Conservation (phyloP, 2,329 filamentous ascomycete species). For the Blastomyces percursus region DNA sequence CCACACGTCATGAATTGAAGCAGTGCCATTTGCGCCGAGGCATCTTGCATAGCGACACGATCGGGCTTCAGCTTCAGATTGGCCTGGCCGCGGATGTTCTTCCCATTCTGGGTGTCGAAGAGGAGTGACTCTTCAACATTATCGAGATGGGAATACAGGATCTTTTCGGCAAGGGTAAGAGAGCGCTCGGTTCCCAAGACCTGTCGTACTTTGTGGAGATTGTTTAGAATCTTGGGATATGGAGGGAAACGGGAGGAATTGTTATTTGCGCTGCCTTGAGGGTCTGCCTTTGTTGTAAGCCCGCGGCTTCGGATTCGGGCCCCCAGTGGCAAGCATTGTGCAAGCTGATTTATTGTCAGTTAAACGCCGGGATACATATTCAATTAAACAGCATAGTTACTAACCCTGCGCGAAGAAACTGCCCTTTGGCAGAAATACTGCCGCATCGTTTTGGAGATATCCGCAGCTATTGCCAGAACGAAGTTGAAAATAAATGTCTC, state of each 20-base stretch:
- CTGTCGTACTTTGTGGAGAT: constrained; percentile 62
- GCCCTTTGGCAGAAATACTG: constrained; percentile 5
- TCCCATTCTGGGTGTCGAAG: constrained; percentile 70
- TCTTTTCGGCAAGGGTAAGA: constrained; percentile 93
- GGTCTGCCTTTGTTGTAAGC: constrained; percentile 12
- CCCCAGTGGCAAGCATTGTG: constrained; percentile 9
- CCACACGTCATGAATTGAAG: constrained; percentile 98
- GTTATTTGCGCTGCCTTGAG: background rate
- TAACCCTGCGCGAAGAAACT: constrained; percentile 1
- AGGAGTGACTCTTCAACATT: constrained; percentile 81
- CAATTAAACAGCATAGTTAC: background rate
- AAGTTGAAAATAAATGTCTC: background rate
- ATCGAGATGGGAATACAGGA: constrained; percentile 90
- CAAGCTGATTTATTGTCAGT: constrained; percentile 4
- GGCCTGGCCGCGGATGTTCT: constrained; percentile 70
- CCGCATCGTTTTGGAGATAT: constrained; percentile 4
- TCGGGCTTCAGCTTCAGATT: constrained; percentile 97
- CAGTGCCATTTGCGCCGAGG: constrained; percentile 94
- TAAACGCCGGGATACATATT: background rate
- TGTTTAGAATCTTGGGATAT: constrained; percentile 70
- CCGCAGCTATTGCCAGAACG: background rate
- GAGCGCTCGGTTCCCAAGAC: constrained; percentile 54
- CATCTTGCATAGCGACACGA: constrained; percentile 97
- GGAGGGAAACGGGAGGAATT: constrained; percentile 51
- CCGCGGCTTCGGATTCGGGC: constrained; percentile 7